Conservation (phyloP, 352 stramenopile species). For the Phytophthora kernoviae region DNA sequence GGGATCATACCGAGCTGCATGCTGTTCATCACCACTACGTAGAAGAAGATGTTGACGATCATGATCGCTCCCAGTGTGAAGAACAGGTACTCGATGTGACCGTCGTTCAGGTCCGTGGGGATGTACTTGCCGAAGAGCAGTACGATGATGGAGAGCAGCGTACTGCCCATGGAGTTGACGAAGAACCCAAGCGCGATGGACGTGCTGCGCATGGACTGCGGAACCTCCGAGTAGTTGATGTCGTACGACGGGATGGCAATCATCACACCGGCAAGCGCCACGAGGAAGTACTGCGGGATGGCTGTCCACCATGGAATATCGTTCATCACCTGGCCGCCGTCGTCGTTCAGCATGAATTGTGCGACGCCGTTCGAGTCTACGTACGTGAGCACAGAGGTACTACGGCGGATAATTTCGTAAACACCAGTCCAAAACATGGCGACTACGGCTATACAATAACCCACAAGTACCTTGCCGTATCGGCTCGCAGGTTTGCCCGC, state of each 20-base stretch:
- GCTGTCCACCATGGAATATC: conserved; percentile 31
- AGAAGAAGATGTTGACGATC: conserved; percentile 42
- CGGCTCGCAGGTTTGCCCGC: conserved; percentile 41
- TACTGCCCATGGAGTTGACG: conserved; percentile 56
- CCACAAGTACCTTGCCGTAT: conserved; percentile 42
- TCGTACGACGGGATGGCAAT: conserved; percentile 49
- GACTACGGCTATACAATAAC: conserved; percentile 40
- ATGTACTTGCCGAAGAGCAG: conserved; percentile 68
- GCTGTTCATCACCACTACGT: conserved; percentile 37
- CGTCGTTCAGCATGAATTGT: conserved; percentile 37
- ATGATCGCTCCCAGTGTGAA: conserved; percentile 39
- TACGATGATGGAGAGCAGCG: conserved; percentile 59
- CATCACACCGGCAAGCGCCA: conserved; percentile 47
- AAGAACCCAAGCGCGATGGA: conserved; percentile 48
- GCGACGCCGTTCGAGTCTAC: conserved; percentile 16
- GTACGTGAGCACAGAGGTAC: conserved; percentile 21
- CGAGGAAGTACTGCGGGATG: conserved; percentile 55
- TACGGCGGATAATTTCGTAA: conserved; percentile 43
- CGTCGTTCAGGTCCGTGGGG: conserved; percentile 28
- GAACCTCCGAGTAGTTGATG: conserved; percentile 50
- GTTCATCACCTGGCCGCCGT: conserved; percentile 27
- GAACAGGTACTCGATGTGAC: conserved; percentile 49
- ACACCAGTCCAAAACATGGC: conserved; percentile 46
- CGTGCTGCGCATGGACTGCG: conserved; percentile 37
- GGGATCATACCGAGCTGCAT: conserved; percentile 38